Percentiles rank a stretch among this genome's conserved stretches.
Conservation (phyloP, 164 flowering plant species). For the Akebia trifoliata region DNA sequence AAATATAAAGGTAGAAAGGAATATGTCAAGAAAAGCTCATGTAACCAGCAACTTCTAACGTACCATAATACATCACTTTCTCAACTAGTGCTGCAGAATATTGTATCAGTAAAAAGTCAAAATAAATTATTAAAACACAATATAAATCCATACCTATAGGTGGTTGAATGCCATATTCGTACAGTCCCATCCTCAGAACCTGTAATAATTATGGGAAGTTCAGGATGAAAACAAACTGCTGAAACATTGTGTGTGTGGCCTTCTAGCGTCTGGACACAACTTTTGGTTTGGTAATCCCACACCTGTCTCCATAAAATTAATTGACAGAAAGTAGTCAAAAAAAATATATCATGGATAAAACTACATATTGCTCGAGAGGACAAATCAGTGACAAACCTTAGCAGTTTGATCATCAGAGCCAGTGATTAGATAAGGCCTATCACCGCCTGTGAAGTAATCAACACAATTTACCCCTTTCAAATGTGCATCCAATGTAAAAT, state of each 20-base stretch:
- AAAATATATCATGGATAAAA: neutral
- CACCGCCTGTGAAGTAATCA: constrained; percentile 89
- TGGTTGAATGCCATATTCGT: constrained; percentile 89
- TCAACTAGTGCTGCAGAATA: neutral
- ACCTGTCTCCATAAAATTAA: constrained; percentile 40
- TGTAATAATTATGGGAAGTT: constrained; percentile 85
- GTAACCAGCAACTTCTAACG: neutral
- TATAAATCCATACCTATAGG: constrained; percentile 58
- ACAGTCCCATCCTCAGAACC: constrained; percentile 98
- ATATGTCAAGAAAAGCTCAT: neutral
- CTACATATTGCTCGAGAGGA: neutral
- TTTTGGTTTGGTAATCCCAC: constrained; percentile 93
- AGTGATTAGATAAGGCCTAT: constrained; percentile 78
- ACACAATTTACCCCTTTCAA: constrained; percentile 94
- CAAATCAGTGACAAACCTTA: constrained; percentile 44
- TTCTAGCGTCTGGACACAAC: constrained; percentile 89
- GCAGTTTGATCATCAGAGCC: constrained; percentile 99
- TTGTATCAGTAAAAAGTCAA: neutral
- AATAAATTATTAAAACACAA: neutral
- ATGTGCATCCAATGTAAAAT: constrained; percentile 89
- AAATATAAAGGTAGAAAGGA: neutral
- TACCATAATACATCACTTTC: neutral
- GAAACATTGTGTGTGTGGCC: constrained; percentile 96
- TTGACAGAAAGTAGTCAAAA: constrained; percentile 7
- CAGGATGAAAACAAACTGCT: constrained; percentile 90